Evolutionary conservation across 805 yeast species (phyloP).

Genomic region (Candida piceae): DNA sequence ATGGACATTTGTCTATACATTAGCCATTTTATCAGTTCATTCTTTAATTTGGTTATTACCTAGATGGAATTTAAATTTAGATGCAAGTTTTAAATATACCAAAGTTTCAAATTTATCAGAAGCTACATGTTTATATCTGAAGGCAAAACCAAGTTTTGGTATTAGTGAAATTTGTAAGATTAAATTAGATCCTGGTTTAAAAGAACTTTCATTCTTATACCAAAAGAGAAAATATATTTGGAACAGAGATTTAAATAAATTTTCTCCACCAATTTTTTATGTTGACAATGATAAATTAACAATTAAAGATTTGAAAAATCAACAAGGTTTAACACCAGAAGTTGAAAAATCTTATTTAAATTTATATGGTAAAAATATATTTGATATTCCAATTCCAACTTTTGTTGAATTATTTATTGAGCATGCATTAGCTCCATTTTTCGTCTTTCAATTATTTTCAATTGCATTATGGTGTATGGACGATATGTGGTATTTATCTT

Average conservation of each 20-base stretch:
- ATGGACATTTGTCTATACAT: constrained; percentile 90
- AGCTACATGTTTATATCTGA: constrained; percentile 70
- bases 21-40: constrained; percentile 69
- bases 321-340: constrained; percentile 29
- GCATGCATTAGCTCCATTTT: constrained; percentile 97
- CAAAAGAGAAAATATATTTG: constrained; percentile 89
- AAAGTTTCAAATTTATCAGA: constrained; percentile 47
- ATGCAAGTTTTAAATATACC: constrained; percentile 62
- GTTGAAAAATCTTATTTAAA: constrained; percentile 39
- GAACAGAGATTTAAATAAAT: constrained; percentile 46
- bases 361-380: constrained; percentile 76
- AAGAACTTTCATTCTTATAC: constrained; percentile 66
- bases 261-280: constrained; percentile 78
- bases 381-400: constrained; percentile 94
- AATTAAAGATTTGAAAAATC: constrained; percentile 49
- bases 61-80: constrained; percentile 80
- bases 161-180: constrained; percentile 73
- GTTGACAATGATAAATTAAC: constrained; percentile 61
- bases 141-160: constrained; percentile 84
- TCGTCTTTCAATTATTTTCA: constrained; percentile 93
- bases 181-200: constrained; percentile 48
- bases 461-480: constrained; percentile 95
- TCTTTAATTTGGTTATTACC: constrained; percentile 81
- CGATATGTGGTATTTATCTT: constrained; percentile 93
- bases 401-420: constrained; percentile 88